Base-by-base conservation (phyloP, 352 stramenopile species). In the Phytophthora podocarpi region DNA sequence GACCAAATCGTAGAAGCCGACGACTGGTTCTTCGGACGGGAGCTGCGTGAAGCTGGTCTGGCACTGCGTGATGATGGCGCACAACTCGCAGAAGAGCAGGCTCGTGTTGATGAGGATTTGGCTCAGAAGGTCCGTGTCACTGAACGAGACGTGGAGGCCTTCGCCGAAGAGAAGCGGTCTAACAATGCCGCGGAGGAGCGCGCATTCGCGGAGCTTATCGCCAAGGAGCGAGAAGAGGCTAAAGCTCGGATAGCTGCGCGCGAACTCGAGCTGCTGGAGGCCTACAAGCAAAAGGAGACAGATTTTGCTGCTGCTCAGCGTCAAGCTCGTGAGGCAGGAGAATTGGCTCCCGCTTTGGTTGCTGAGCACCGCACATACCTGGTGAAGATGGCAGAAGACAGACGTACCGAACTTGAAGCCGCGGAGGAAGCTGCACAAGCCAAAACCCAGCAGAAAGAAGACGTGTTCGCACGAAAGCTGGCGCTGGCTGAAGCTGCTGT, bases 1-100 rank as follows among this genome's bases (percentile, higher is more conserved):
- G 75, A 71, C 18, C 80, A 95, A 42, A 97, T 98, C 66, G 83
- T 89, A 4, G 86, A 95, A 56, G 88, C 95, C n/a, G 91, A 98
- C 48, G 91, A 98, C 72, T 98, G 93, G 91, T 98, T 96, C 69
- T 98, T 89, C 50, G 85, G 87, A 1, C 86, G 85, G 7, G 93
- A 97, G 47, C 60, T 98, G 50, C 83, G 89, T 5, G 47, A 97
- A 41, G 87, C 94, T 48, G 92, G 89, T 12, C 51, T 82, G n/a
- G 67, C 65, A 27, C 52, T 96, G 1, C 55, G 78, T 42, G 74
- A 85, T 2, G 80, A 93, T 34, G 88, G 76, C 1, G 63, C 59
- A 2, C 74, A 81, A 42, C 72, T 94, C 2, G 55, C 72, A 4
- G 64, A 80, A 40, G 83, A 91, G 52, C 81, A 92, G 60, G 55